These are phyloP conservation scores for Penicillium roqueforti DNA, from an alignment of 495 filamentous ascomycete genomes.

Conservation along the genomic window DNA sequence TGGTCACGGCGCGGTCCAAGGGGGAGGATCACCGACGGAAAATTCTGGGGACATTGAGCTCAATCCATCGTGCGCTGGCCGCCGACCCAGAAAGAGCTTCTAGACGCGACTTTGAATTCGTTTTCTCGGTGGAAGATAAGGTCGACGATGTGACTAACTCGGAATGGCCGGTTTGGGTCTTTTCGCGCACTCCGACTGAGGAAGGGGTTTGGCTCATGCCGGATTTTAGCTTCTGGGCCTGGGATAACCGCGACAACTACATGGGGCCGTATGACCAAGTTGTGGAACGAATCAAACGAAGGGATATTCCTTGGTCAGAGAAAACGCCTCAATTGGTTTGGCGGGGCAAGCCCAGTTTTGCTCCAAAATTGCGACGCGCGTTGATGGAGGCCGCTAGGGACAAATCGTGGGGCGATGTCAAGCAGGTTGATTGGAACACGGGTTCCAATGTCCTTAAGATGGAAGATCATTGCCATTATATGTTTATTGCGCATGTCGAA, in stretches of 20 bases:
- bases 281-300: slow-evolving; percentile 41
- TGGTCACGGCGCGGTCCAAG: slow-evolving; percentile 32
- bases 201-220: slow-evolving; percentile 64
- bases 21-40: slow-evolving; percentile 43
- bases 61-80: slow-evolving; percentile 46
- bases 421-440: slow-evolving; percentile 45
- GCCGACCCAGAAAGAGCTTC: slow-evolving; percentile 38
- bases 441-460: slow-evolving; percentile 41
- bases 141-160: slow-evolving; percentile 38
- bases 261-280: slow-evolving; percentile 57
- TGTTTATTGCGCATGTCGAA: slow-evolving; percentile 57
- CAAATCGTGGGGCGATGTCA: slow-evolving; percentile 54
- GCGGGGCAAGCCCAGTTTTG: slow-evolving; percentile 55
- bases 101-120: slow-evolving; percentile 62
- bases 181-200: slow-evolving; percentile 38
- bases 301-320: slow-evolving; percentile 44
- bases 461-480: slow-evolving; percentile 56
- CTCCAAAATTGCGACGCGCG: slow-evolving; percentile 43
- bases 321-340: slow-evolving; percentile 58
- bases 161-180: slow-evolving; percentile 51
- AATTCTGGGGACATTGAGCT: slow-evolving; percentile 40
- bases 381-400: slow-evolving; percentile 46
- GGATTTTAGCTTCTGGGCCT: slow-evolving; percentile 75
- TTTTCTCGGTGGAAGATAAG: slow-evolving; percentile 51
- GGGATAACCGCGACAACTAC: slow-evolving; percentile 56